Evolutionary conservation across 2,329 filamentous ascomycete genomes (phyloP).

Genomic region (Aureobasidium subglaciale): DNA sequence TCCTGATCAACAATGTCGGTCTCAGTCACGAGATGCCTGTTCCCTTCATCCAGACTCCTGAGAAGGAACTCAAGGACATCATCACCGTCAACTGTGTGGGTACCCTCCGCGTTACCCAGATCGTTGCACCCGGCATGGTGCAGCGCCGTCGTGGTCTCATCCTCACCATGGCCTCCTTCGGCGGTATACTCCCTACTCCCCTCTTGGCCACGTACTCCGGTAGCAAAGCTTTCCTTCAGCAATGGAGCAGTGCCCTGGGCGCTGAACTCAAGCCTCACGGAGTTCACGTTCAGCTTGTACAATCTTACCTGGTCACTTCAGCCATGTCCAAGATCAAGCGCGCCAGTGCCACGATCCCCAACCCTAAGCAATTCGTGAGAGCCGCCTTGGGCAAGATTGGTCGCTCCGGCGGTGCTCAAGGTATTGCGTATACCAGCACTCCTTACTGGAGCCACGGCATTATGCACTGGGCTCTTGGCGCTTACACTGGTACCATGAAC

Average conservation of each 20-base stretch:
- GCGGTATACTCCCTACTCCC: slow-evolving; percentile 83
- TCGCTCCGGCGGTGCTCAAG: slow-evolving; percentile 66
- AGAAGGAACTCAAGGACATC: slow-evolving; percentile 78
- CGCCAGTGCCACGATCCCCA: slow-evolving; percentile 70
- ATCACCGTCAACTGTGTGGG: slow-evolving; percentile 92
- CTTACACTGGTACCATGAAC: slow-evolving; percentile 53
- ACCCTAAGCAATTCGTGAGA: slow-evolving; percentile 73
- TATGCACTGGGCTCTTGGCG: slow-evolving; percentile 73
- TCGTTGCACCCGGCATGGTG: slow-evolving; percentile 77
- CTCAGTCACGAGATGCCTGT: slow-evolving; percentile 91
- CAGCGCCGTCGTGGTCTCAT: slow-evolving; percentile 80
- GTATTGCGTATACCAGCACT: slow-evolving; percentile 74
- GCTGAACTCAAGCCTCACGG: slow-evolving; percentile 74
- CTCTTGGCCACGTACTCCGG: slow-evolving; percentile 93
- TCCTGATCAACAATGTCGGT: slow-evolving; percentile 95
- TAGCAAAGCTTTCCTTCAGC: slow-evolving; percentile 95
- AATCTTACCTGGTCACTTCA: slow-evolving; percentile 88
- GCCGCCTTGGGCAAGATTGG: slow-evolving; percentile 75
- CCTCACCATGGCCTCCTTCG: slow-evolving; percentile 95
- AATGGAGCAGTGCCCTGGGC: slow-evolving; percentile 84
- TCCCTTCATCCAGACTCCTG: slow-evolving; percentile 71
- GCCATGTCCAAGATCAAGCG: slow-evolving; percentile 95
- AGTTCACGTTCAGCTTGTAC: slow-evolving; percentile 82
- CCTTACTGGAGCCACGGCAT: slow-evolving; percentile 89
- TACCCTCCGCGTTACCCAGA: slow-evolving; percentile 79